Percentiles rank a stretch among this genome's conserved stretches.
Evolutionary conservation across 495 filamentous ascomycete species (phyloP).

Genomic region (Podospora tetraspora): DNA sequence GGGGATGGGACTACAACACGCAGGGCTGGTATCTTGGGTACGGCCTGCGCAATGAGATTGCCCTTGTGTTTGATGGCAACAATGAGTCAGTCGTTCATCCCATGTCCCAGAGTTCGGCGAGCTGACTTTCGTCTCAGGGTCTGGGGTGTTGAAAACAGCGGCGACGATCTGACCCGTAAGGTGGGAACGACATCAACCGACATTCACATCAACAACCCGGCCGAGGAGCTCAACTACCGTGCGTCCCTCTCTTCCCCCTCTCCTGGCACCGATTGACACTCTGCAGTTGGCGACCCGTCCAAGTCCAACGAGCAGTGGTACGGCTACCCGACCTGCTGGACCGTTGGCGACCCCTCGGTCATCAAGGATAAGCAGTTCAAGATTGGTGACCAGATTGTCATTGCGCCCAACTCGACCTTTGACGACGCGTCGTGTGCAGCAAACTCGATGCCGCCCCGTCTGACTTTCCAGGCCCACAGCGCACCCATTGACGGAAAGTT

Average conservation of each 20-base stretch:
- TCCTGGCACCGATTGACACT: slow-evolving; percentile 19
- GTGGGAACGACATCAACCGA: slow-evolving; percentile 45
- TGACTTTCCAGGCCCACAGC: slow-evolving; percentile 53
- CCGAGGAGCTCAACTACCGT: slow-evolving; percentile 66
- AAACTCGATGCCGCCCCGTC: slow-evolving; percentile 39
- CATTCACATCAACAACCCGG: slow-evolving; percentile 63
- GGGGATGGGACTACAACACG: slow-evolving; percentile 46
- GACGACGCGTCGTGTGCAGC: slow-evolving; percentile 45
- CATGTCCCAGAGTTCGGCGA: too few species aligned
- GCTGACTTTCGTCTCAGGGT: too few species aligned
- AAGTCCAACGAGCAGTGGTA: slow-evolving; percentile 43
- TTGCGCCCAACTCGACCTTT: slow-evolving; percentile 40
- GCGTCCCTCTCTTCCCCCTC: slow-evolving; percentile 39
- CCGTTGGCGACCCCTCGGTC: slow-evolving; percentile 51
- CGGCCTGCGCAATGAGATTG: slow-evolving; percentile 64
- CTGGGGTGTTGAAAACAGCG: slow-evolving; percentile 59
- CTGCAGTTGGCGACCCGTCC: slow-evolving; percentile 50
- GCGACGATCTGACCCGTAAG: slow-evolving; percentile 53
- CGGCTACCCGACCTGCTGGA: slow-evolving; percentile 63
- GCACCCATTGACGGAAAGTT: slow-evolving; percentile 51
- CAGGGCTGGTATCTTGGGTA: slow-evolving; percentile 56
- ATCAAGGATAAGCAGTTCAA: slow-evolving; percentile 43
- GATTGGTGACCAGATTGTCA: slow-evolving; percentile 47
- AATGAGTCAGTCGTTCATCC: slow-evolving; percentile 2
- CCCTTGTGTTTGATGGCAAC: slow-evolving; percentile 50